Conservation (phyloP, 345 rosid genomes). For the Streptanthus diversifolius region DNA sequence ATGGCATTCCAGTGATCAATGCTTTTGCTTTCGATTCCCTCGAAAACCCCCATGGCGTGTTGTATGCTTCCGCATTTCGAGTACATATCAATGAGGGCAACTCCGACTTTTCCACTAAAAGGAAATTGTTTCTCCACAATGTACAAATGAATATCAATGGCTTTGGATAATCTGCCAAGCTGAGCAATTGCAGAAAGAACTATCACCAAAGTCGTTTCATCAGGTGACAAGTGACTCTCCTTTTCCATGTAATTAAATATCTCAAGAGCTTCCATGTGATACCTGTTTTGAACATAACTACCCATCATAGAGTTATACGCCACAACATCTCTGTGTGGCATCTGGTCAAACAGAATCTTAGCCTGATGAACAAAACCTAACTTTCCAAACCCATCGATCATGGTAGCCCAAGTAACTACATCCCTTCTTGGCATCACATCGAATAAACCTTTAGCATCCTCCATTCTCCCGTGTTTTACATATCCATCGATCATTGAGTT, state of each 20-base stretch:
- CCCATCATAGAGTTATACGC: conserved; percentile 58
- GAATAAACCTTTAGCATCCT: conserved; percentile 42
- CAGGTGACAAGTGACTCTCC: conserved; percentile 41
- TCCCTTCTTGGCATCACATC: conserved; percentile 46
- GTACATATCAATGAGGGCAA: conserved; percentile 56
- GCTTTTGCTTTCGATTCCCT: conserved; percentile 34
- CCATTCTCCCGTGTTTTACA: conserved; percentile 45
- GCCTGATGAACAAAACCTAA: conserved; percentile 47
- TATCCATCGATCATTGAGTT: conserved; percentile 58
- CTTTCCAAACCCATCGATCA: conserved; percentile 56
- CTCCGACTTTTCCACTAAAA: conserved; percentile 48
- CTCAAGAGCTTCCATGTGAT: conserved; percentile 45
- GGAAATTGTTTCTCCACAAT: conserved; percentile 34
- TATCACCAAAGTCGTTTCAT: conserved; percentile 45
- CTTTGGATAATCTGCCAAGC: conserved; percentile 46
- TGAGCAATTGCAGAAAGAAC: conserved; percentile 57
- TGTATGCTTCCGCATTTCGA: conserved; percentile 55
- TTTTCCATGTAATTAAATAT: conserved; percentile 46
- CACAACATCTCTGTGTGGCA: conserved; percentile 49
- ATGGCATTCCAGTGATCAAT: conserved; percentile 62
- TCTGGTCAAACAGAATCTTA: conserved; percentile 44
- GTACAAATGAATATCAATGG: conserved; percentile 44
- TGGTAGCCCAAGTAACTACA: conserved; percentile 57
- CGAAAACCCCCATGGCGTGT: conserved; percentile 45
- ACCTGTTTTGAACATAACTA: conserved; percentile 50